Base-by-base conservation (phyloP, 805 yeast species). In the Candida lessepsii region DNA sequence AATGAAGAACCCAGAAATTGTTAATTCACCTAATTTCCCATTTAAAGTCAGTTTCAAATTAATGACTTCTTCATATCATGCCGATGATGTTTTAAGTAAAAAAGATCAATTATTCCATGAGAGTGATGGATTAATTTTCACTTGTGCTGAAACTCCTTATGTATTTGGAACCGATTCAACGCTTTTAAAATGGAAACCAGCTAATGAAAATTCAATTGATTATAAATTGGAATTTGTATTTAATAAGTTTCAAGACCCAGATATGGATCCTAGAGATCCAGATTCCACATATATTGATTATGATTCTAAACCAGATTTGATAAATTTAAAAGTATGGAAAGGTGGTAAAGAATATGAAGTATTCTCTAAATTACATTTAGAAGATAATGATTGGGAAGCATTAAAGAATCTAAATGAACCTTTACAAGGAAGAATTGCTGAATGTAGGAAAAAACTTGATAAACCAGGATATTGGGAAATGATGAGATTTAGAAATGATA, bases 121-220 rank as follows among this genome's bases (percentile, higher is more conserved):
- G 42, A 81, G 93, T 3, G 99, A 93, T 65, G 99, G 99, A 1
- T 73, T 93, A 19, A 87, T 93, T 45, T 86, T 89, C 60, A 93
- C 99, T 2, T 87, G 96, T 48, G 84, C 95, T 31, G 87, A 80
- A 39, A 78, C 91, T 1, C 95, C 96, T 0, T 93, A 93, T 62
- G 71, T 78, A 2, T 79, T 82, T 47, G 98, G 98, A 10, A 91
- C 98, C 1, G 98, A 93, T 60, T 74, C 79, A 0, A 78, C 88
- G 5, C 68, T 93, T 36, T 65, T 93, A 40, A 93, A 95, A 63
- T 93, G 99, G 99, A 93, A 93, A 56, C 98, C 99, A 2, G 87
- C 95, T 9, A 86, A 86, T 47, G 99, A 91, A 60, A 95, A 93
- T 53, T 84, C 97, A 0, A 78, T 95, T 31, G 99, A 93, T 62